phyloP scores from a whole-genome alignment of 2,329 filamentous ascomycete genomes.

The Clarireedia homoeocarpa region DNA sequence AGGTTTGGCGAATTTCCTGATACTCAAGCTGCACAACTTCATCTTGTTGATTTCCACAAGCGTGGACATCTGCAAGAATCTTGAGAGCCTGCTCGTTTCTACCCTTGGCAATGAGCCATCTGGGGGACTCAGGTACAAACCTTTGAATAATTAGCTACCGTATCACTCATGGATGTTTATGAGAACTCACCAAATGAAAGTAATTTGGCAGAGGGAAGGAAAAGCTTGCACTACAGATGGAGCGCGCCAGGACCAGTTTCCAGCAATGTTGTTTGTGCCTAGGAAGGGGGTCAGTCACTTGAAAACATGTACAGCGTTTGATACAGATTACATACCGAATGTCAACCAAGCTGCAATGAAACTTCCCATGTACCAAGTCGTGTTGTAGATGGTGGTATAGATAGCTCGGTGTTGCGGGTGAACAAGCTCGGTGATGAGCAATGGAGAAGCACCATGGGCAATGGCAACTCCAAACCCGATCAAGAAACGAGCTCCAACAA shows the following conservation, averaged over 20 bases:
- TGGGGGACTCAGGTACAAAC: constrained; percentile 33
- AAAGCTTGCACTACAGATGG: constrained; percentile 28
- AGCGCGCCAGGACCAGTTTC: constrained; percentile 30
- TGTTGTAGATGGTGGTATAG: constrained; percentile 41
- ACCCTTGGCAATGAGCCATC: constrained; percentile 56
- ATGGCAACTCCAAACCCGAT: constrained; percentile 32
- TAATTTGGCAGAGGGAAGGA: constrained; percentile 23
- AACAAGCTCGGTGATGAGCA: constrained; percentile 38
- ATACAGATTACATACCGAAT: constrained; percentile 25
- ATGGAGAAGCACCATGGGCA: constrained; percentile 23
- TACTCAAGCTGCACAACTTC: constrained; percentile 35
- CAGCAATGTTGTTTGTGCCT: constrained; percentile 32
- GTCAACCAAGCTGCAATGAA: constrained; percentile 40
- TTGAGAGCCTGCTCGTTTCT: constrained; percentile 56
- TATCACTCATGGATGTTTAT: neutral
- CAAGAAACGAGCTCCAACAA: constrained; percentile 34
- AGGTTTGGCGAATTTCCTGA: constrained; percentile 37
- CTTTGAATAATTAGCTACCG: constrained; percentile 17
- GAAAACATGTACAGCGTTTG: neutral
- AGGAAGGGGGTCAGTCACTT: neutral
- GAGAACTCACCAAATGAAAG: constrained; percentile 21
- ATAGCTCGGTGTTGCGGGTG: constrained; percentile 42
- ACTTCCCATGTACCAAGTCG: constrained; percentile 37
- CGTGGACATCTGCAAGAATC: constrained; percentile 42
- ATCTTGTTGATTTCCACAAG: constrained; percentile 31